phyloP scores from a whole-genome alignment of 257 asterid genomes.

The Haberlea rhodopensis region DNA sequence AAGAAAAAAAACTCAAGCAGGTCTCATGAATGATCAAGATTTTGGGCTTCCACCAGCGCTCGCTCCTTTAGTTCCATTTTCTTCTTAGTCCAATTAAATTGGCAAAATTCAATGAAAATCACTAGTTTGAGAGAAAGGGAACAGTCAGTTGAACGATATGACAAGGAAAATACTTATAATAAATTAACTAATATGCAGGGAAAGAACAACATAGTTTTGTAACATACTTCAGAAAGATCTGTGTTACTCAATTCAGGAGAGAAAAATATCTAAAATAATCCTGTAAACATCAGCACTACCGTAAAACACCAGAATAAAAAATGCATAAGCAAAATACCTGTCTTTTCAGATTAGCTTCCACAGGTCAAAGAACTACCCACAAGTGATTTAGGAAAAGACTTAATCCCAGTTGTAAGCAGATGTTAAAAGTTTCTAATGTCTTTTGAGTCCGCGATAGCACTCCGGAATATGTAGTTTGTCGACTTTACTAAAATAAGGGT shows the following conservation, averaged over 20 bases:
- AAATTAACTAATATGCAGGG: too few relatives aligned
- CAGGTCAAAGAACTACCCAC: background rate
- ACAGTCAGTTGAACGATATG: background rate
- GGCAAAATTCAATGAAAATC: background rate
- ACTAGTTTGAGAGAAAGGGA: background rate
- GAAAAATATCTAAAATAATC: too few relatives aligned
- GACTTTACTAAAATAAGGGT: conserved; percentile 3
- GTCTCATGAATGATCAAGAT: background rate
- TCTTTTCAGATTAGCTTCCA: background rate
- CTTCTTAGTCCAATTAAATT: background rate
- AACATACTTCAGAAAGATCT: background rate
- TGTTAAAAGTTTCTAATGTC: background rate
- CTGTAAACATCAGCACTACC: background rate
- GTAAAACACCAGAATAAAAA: background rate
- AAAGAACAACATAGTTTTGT: background rate
- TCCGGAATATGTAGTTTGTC: background rate
- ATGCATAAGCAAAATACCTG: background rate
- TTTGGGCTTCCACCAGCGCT: background rate
- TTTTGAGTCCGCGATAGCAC: background rate
- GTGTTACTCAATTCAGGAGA: background rate
- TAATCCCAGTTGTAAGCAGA: background rate
- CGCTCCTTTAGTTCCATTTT: too few relatives aligned
- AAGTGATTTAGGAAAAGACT: background rate
- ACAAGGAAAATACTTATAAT: too few relatives aligned
- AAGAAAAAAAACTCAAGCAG: background rate